These are phyloP conservation scores for Blastocrithidia nonstop DNA, from an alignment of 208 protist genomes.

Conservation along the genomic window DNA sequence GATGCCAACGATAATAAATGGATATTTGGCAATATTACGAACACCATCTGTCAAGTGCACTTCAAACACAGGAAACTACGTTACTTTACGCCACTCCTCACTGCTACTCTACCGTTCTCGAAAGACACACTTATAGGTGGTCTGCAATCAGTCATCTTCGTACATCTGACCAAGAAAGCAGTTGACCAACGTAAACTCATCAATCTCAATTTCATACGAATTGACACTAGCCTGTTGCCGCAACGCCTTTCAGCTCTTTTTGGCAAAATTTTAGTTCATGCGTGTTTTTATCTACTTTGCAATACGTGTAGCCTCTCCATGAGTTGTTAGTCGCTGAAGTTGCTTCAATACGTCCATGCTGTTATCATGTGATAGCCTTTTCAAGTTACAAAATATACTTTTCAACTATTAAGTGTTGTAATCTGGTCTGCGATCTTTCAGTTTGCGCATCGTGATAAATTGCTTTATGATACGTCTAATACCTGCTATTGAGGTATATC, in stretches of 20 bases:
- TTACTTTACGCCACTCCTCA: constrained; percentile 50
- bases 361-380: constrained; percentile 42
- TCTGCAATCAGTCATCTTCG: constrained; percentile 81
- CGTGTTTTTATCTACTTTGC: constrained; percentile 51
- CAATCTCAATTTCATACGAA: constrained; percentile 74
- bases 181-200: constrained; percentile 69
- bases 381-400: constrained; percentile 59
- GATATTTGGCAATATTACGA: constrained; percentile 41
- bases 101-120: constrained; percentile 36
- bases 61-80: constrained; percentile 83
- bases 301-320: constrained; percentile 75
- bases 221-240: constrained; percentile 37
- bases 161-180: constrained; percentile 86
- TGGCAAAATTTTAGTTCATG: constrained; percentile 75
- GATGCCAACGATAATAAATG: constrained; percentile 78
- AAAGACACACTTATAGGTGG: constrained; percentile 76
- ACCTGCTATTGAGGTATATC: constrained; percentile 59
- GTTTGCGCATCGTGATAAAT: constrained; percentile 81
- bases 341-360: constrained; percentile 40
- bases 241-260: constrained; percentile 80
- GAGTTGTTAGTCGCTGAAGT: constrained; percentile 74
- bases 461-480: constrained; percentile 56
- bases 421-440: constrained; percentile 70
- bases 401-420: constrained; percentile 54
- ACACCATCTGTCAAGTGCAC: constrained; percentile 74